These are phyloP conservation scores for Boletus semigastroideus DNA, from an alignment of 1,284 basidiomycete genomes.

Conservation along the genomic window DNA sequence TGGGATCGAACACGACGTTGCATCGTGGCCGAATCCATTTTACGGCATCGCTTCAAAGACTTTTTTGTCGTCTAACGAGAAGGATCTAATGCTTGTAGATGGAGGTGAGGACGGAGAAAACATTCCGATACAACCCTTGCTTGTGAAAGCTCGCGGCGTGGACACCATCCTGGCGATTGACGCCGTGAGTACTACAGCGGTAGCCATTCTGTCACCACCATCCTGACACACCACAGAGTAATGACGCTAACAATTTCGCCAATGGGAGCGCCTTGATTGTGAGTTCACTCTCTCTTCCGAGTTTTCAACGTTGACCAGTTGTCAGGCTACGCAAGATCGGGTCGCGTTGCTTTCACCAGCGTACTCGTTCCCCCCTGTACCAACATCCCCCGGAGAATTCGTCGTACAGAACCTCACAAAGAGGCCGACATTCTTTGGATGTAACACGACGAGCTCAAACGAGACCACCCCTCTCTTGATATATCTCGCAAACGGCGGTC, in stretches of 20 bases:
- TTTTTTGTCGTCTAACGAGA: slow-evolving; percentile 38
- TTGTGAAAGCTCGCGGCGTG: slow-evolving; percentile 49
- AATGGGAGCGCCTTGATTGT: slow-evolving; percentile 44
- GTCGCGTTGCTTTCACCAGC: slow-evolving; percentile 34
- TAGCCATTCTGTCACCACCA: not conserved
- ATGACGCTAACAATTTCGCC: slow-evolving; percentile 36
- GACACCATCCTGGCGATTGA: slow-evolving; percentile 58
- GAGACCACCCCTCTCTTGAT: slow-evolving; percentile 34
- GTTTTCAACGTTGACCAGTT: not conserved
- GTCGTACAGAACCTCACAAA: slow-evolving; percentile 36
- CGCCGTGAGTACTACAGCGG: slow-evolving; percentile 33
- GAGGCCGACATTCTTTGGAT: slow-evolving; percentile 49
- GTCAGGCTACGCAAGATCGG: slow-evolving; percentile 41
- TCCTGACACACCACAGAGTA: slow-evolving; percentile 22
- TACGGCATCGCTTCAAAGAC: slow-evolving; percentile 37
- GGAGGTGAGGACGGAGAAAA: slow-evolving; percentile 45
- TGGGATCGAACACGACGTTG: slow-evolving; percentile 25
- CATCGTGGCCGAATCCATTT: slow-evolving; percentile 45
- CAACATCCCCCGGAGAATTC: slow-evolving; percentile 33
- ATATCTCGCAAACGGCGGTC: slow-evolving; percentile 44
- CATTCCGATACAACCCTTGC: slow-evolving; percentile 52
- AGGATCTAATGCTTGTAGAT: slow-evolving; percentile 38
- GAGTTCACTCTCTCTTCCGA: slow-evolving; percentile 15
- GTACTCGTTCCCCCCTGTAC: slow-evolving; percentile 43
- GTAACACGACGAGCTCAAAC: slow-evolving; percentile 26